Evolutionary conservation across 2,329 filamentous ascomycete genomes (phyloP).

Genomic region (Grosmannia huntii): DNA sequence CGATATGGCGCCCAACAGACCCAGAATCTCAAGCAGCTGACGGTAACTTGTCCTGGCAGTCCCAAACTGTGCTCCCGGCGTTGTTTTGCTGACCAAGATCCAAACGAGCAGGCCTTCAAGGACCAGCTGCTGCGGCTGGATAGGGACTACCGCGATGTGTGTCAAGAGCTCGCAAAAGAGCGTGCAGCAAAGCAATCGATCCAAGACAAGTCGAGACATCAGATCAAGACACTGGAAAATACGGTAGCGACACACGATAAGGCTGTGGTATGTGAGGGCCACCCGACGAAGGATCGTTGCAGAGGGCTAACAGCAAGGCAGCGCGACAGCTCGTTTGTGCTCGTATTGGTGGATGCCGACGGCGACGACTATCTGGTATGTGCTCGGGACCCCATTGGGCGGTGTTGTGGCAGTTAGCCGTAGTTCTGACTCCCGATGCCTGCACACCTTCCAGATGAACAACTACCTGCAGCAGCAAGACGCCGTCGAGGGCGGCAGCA

Average conservation of each 20-base stretch:
- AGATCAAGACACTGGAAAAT: background rate
- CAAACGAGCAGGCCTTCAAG: background rate
- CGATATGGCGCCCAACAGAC: background rate
- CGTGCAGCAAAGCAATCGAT: background rate
- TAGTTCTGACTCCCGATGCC: background rate
- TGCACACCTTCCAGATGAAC: background rate
- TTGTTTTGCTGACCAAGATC: background rate
- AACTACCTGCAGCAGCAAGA: background rate
- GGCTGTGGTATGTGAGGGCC: background rate
- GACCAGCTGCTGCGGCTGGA: background rate
- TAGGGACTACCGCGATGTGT: background rate
- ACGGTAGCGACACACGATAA: background rate
- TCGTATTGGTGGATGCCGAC: background rate
- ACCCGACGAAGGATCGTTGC: background rate
- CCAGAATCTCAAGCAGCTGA: background rate
- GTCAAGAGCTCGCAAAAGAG: background rate
- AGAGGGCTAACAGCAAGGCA: background rate
- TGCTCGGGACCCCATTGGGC: too few species aligned
- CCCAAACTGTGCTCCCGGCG: background rate
- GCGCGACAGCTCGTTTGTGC: background rate
- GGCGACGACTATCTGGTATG: constrained; percentile 1
- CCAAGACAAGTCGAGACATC: background rate
- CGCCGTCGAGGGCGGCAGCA: background rate
- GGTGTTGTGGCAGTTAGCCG: background rate
- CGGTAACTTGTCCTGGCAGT: background rate